Base-by-base conservation (phyloP, 2,329 filamentous ascomycete species). In the Aspergillus candidus region DNA sequence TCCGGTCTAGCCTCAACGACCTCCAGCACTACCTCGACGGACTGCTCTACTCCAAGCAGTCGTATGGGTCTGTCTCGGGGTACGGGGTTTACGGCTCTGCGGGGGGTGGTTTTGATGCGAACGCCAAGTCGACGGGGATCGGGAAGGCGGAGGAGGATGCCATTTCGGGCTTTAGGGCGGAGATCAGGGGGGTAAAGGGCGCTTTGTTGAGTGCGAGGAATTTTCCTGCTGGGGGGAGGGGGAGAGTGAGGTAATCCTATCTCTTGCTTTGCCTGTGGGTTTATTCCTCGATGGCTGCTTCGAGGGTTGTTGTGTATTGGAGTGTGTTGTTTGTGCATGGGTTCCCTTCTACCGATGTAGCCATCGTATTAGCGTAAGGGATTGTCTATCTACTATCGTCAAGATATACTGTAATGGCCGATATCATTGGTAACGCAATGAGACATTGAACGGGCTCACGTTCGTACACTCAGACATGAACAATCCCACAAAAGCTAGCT, bases 181-280 rank as follows among this genome's bases (percentile, higher is more conserved):
- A 83, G 53, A 82, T 84, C 41, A 66, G 79, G 44, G 73, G 76
- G 30, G 75, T 83, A 14, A 84, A 84, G 61, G 80, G 80, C 11
- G 78, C 80, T 3, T 67, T 84, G 44, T 59, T 84, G 49, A 82
- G 78, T 58, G 77, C 79, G 7, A 76, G 77, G 50, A 79, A 82
- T 49, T 84, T 84, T 51, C 77, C 74, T 31, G 48, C 63, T 11
- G 58, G 62, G 42, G 58, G 61, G 7, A 59, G 56, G 6, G 55
- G 56, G 13, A 50, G 57, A 18, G 50, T 57, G 52, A n/a, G 50
- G 51, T 35, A 43, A 55, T 34, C 22, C 55, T 35, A 47, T 44
- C 35, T n/a, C n/a, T 14, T 6, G 1, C 15, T 31, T 6, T 27
- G 4, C 6, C 17, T 11, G 4, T 17, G 2, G 11, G 31, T 38